Base-by-base conservation (phyloP, 257 asterid species). In the Vinca minor region DNA sequence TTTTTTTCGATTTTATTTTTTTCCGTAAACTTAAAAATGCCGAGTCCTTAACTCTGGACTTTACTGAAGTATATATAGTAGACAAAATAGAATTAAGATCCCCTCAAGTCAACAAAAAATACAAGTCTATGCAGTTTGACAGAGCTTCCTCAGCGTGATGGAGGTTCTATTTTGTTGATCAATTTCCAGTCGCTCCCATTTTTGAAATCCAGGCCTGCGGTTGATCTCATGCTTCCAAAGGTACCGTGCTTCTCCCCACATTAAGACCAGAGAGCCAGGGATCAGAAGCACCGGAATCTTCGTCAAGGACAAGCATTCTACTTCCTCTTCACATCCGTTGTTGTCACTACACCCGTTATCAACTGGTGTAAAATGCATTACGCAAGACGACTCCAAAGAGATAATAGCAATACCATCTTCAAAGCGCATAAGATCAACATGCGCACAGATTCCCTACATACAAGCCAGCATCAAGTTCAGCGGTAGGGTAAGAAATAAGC, bases 191-290 rank as follows among this genome's bases (percentile, higher is more conserved):
- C 88, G 94, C 18, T 85, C 41, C 96, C 96, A 89, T 10, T 12
- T 65, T 48, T 92, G 98, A 55, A 82, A 78, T 4, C 96, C 97
- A 3, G 84, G 87, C 50, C 75, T 83, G 38, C 97, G 93, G 62
- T 87, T 84, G 10, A 92, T 92, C 81, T 87, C 95, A 36, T 89
- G 98, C 73, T 84, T 84, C 98, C 98, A 92, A 0, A 17, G 73
- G 53, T 87, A 89, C 4, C 98, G 82, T 0, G 98, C 97, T 50
- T 89, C 96, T 23, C 96, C 98, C 83, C 82, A 80, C 97, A 92
- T 81, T 73, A 92, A 44, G 56, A 87, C 82, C 2, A 87, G 67
- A 12, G 96, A 89, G 56, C 97, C 96, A 2, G 94, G 87, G 52
- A 65, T 77, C 71, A 87, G 69, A 73, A 85, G 87, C 1, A 89